Evolutionary conservation across 2,329 filamentous ascomycete species (phyloP).

Genomic region (Bimuria novae-zelandiae): DNA sequence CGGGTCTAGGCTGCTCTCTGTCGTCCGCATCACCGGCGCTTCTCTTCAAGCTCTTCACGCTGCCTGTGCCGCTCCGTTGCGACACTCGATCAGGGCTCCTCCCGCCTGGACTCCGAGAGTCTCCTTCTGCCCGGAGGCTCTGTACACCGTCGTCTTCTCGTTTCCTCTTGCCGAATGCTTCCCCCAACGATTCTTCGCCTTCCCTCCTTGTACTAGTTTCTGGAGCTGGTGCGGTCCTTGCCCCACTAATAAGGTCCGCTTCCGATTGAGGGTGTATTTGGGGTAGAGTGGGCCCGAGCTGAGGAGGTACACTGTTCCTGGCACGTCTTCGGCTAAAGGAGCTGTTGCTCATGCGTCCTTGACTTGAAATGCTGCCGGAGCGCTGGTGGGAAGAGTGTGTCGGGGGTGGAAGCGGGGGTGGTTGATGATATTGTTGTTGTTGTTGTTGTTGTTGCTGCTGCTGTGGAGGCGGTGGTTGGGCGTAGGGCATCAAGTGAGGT

Average conservation of each 20-base stretch:
- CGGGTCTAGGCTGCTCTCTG: slow-evolving; percentile 22
- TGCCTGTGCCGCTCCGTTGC: slow-evolving; percentile 40
- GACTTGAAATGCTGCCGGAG: slow-evolving; percentile 39
- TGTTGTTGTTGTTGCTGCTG: slow-evolving; percentile 25
- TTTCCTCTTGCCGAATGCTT: slow-evolving; percentile 38
- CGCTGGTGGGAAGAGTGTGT: slow-evolving; percentile 40
- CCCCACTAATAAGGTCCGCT: slow-evolving; percentile 40
- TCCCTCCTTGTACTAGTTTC: slow-evolving; percentile 38
- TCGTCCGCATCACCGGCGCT: slow-evolving; percentile 31
- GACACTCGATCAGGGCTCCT: slow-evolving; percentile 41
- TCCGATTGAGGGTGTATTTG: slow-evolving; percentile 40
- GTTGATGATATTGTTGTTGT: slow-evolving; percentile 33
- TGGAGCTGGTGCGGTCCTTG: slow-evolving; percentile 40
- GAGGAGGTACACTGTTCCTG: slow-evolving; percentile 44
- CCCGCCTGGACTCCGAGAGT: slow-evolving; percentile 34
- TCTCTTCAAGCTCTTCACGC: slow-evolving; percentile 41
- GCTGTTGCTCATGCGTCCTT: slow-evolving; percentile 37
- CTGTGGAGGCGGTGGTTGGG: slow-evolving; percentile 14
- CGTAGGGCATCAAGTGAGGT: slow-evolving; percentile 37
- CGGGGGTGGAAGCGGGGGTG: slow-evolving; percentile 26
- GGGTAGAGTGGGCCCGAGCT: slow-evolving; percentile 39
- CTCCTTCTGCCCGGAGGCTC: slow-evolving; percentile 26
- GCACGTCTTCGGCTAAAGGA: slow-evolving; percentile 42
- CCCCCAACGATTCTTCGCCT: slow-evolving; percentile 31
- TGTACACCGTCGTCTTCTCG: slow-evolving; percentile 33